Percentiles rank a stretch among this genome's conserved stretches.
phyloP scores from a whole-genome alignment of 768 basidiomycete species.

The Lepiota subincarnata region DNA sequence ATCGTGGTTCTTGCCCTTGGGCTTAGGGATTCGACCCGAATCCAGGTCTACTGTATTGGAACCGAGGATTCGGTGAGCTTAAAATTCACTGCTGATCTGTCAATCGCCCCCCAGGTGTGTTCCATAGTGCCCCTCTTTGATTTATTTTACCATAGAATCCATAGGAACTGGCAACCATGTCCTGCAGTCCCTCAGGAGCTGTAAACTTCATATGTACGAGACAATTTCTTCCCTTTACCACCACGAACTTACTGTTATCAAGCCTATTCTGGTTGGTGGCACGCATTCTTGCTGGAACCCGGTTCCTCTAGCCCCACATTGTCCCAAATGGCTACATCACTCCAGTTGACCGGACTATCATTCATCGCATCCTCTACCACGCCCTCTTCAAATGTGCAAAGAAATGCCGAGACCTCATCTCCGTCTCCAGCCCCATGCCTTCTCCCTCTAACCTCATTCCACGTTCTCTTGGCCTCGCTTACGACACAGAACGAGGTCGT shows the following conservation, averaged over 20 bases:
- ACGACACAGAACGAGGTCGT: conserved; percentile 39
- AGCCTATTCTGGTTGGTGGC: conserved; percentile 25
- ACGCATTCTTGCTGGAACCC: not conserved
- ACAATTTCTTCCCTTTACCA: not conserved
- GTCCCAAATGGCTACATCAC: conserved; percentile 21
- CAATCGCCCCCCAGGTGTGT: conserved; percentile 29
- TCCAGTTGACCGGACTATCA: conserved; percentile 28
- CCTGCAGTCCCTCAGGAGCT: conserved; percentile 45
- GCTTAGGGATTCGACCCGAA: conserved; percentile 12
- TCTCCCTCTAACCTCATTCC: conserved; percentile 51
- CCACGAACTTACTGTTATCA: conserved; percentile 2
- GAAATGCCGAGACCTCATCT: conserved; percentile 20
- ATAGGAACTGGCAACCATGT: conserved; percentile 34
- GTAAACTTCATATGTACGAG: conserved; percentile 48
- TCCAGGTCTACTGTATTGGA: conserved; percentile 29
- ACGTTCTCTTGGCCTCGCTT: conserved; percentile 49
- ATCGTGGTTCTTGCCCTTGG: not conserved
- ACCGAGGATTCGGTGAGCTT: conserved; percentile 27
- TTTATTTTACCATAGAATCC: conserved; percentile 7
- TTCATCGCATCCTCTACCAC: conserved; percentile 20
- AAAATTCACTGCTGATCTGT: conserved; percentile 22
- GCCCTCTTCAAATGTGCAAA: conserved; percentile 19
- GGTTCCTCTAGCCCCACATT: conserved; percentile 22
- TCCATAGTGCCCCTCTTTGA: not conserved
- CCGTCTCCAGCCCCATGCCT: conserved; percentile 20